Conservation (phyloP, 441 rosid genomes). For the Populus hybrid region DNA sequence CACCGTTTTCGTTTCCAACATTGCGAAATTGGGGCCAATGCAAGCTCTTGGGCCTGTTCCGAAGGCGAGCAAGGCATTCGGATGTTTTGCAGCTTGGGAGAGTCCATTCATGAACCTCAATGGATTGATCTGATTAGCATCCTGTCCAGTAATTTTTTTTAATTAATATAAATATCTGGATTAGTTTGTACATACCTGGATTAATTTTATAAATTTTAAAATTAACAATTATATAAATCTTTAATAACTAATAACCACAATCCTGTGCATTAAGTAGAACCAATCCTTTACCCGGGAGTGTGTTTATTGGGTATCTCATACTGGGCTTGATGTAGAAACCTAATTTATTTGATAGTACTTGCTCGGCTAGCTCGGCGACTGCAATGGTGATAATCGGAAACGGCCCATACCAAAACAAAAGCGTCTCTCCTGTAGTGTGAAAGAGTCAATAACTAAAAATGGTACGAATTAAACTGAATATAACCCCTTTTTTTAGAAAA, state of each 20-base stretch:
- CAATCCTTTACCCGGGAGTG: constrained; percentile 36
- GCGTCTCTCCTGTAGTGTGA: constrained; percentile 30
- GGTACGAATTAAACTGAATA: too few species aligned
- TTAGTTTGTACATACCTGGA: too few species aligned
- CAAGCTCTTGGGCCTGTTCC: constrained; percentile 54
- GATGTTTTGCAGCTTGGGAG: constrained; percentile 41
- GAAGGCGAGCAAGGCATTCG: constrained; percentile 29
- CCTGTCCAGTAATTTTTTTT: too few species aligned
- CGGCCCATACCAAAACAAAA: constrained; percentile 44
- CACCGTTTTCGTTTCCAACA: constrained; percentile 43
- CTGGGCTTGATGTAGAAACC: constrained; percentile 30
- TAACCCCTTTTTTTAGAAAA: too few species aligned
- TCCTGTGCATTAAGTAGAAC: constrained; percentile 30
- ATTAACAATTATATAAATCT: too few species aligned
- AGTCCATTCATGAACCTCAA: constrained; percentile 36
- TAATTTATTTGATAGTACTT: constrained; percentile 36
- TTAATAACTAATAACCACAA: constrained; percentile 2
- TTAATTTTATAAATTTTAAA: too few species aligned
- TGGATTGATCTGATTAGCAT: constrained; percentile 1
- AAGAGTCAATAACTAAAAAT: too few species aligned
- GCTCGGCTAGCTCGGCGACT: constrained; percentile 39
- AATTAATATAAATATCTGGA: too few species aligned
- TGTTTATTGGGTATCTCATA: constrained; percentile 9
- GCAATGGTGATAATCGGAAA: constrained; percentile 33
- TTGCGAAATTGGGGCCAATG: constrained; percentile 46